Percentiles rank a stretch among this genome's conserved stretches.
phyloP scores from a whole-genome alignment of 2,329 filamentous ascomycete species.

The Fusarium floridanum region DNA sequence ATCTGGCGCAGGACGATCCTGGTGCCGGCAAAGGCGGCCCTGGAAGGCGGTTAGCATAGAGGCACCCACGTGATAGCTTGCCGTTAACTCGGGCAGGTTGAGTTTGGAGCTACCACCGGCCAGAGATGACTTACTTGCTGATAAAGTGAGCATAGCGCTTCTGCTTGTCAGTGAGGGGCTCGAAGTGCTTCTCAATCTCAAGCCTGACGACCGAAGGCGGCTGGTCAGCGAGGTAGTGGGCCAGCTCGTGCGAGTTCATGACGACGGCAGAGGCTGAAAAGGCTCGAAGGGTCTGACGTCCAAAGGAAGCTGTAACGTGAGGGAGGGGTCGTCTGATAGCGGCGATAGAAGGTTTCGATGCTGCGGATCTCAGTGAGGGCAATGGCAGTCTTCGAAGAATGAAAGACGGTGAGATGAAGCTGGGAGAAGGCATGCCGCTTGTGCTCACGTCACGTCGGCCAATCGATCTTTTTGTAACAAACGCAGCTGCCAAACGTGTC shows the following conservation, averaged over 20 bases:
- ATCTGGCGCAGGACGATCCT: constrained; percentile 85
- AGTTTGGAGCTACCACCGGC: constrained; percentile 3
- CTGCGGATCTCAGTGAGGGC: constrained; percentile 49
- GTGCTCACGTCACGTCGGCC: constrained; percentile 37
- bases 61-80: constrained; percentile 19
- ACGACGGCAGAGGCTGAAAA: constrained; percentile 52
- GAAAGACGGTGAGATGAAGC: constrained; percentile 50
- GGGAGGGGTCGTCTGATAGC: constrained; percentile 39
- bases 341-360: constrained; percentile 42
- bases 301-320: constrained; percentile 42
- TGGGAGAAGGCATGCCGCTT: constrained; percentile 49
- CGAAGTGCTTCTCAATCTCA: constrained; percentile 93
- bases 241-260: constrained; percentile 72
- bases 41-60: constrained; percentile 50
- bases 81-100: constrained; percentile 14
- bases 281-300: constrained; percentile 42
- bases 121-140: constrained; percentile 70
- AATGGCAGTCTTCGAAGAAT: constrained; percentile 54
- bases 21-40: constrained; percentile 81
- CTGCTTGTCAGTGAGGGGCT: constrained; percentile 78
- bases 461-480: constrained; percentile 41
- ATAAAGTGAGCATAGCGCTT: constrained; percentile 94
- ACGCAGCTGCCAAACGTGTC: constrained; percentile 46
- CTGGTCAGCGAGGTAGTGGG: constrained; percentile 89
- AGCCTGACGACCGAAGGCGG: constrained; percentile 90